Conservation (phyloP, 352 stramenopile genomes). For the Phytopythium vexans region DNA sequence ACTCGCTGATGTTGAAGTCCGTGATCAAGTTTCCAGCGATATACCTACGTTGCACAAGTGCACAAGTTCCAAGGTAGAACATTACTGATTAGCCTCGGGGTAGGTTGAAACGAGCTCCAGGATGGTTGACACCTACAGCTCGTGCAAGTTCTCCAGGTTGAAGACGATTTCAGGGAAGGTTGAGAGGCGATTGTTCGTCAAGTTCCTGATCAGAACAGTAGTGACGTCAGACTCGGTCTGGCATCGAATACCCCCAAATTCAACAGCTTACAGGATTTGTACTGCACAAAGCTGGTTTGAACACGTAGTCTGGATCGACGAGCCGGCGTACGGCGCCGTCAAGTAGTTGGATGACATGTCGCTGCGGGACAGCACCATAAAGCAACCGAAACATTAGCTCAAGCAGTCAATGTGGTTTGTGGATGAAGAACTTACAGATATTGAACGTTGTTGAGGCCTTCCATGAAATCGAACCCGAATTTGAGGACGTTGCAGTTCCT, state of each 20-base stretch:
- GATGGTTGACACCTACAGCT: slow-evolving; percentile 16
- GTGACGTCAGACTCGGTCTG: no score
- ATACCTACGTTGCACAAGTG: slow-evolving; percentile 12
- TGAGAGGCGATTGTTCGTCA: slow-evolving; percentile 29
- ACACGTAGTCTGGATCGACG: slow-evolving; percentile 11
- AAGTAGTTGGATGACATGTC: slow-evolving; percentile 40
- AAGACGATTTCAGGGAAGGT: slow-evolving; percentile 26
- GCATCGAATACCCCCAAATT: background rate
- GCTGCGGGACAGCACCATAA: slow-evolving; percentile 11
- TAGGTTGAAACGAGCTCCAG: no score
- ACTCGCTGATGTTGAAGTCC: slow-evolving; percentile 32
- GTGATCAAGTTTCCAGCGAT: slow-evolving; percentile 28
- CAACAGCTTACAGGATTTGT: slow-evolving; percentile 21
- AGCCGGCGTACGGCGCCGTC: slow-evolving; percentile 28
- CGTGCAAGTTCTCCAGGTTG: slow-evolving; percentile 23
- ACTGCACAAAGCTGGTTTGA: slow-evolving; percentile 22
- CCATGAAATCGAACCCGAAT: slow-evolving; percentile 35
- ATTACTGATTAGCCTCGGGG: no score
- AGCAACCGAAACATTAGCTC: background rate
- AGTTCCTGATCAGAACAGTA: slow-evolving; percentile 12
- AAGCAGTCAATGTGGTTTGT: background rate
- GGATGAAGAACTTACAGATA: slow-evolving; percentile 23
- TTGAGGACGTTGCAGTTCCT: slow-evolving; percentile 37
- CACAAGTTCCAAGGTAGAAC: no score
- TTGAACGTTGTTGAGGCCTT: slow-evolving; percentile 19